Evolutionary conservation across 805 yeast genomes (phyloP), one percentile per base, ranked within the genome.

Genomic region (Candida suzukii): DNA sequence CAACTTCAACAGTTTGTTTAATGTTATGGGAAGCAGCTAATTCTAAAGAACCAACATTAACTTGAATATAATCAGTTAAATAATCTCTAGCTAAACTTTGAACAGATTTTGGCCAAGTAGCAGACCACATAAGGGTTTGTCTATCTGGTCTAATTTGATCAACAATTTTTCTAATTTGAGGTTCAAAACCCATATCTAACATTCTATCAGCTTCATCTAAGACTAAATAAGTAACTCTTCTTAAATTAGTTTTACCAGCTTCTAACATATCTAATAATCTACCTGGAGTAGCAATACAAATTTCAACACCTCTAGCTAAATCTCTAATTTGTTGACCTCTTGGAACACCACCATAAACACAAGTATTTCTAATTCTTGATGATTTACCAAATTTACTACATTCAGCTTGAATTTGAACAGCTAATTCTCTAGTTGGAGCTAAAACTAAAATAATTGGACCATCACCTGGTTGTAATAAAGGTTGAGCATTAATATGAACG

Each of bases 151-250:
- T 86, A 64, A 93, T 93, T 76, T 91, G 98, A 49, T 65, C 70
- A 53, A 93, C 91, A 67, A 93, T 93, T 71, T 91, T 91, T 76
- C 99, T 83, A 67, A 93, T 93, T 77, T 91, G 98, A 53, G 98
- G 98, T 75, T 93, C 99, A 67, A 93, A 93, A 66, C 99, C 99
- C 99, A 93, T 93, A 74, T 93, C 99, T 71, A 93, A 80, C 99
- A 93, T 93, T 76, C 99, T 86, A 70, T 93, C 99, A 59, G 99
- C 99, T 78, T 93, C 99, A 68, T 93, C 99, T 58, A 93, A 76
- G 48, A 93, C 98, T 64, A 93, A 76, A 70, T 93, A 93, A 41
- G 98, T 93, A 48, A 93, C 96, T 73, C 98, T 86, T 65, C 86
- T 82, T 59, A 93, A 76, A 71, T 91, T 93, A 45, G 98, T 93